phyloP scores from a whole-genome alignment of 2,329 filamentous ascomycete genomes.

The Acarospora socialis region DNA sequence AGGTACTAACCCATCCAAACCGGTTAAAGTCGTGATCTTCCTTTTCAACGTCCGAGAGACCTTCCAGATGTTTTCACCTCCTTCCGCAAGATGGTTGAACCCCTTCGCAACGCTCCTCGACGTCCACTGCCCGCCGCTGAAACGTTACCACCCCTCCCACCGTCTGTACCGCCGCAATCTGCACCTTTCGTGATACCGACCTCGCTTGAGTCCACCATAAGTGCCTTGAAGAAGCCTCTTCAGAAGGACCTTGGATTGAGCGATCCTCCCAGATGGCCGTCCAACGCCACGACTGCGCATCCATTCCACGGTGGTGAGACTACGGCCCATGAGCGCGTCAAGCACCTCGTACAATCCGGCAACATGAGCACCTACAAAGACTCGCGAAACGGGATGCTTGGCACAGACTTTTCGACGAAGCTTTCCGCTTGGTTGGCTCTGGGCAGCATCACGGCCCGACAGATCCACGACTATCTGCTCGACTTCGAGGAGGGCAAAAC shows the following conservation, averaged over 20 bases:
- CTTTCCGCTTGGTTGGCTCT: conserved; percentile 59
- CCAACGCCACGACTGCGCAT: conserved; percentile 43
- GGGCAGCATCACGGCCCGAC: conserved; percentile 58
- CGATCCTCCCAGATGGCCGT: conserved; percentile 39
- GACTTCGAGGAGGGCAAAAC: conserved; percentile 52
- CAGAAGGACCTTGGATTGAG: conserved; percentile 33
- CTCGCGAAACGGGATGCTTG: conserved; percentile 57
- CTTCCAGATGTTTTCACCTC: conserved; percentile 63
- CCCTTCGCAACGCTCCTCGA: conserved; percentile 51
- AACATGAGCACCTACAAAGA: conserved; percentile 51
- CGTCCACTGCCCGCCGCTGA: conserved; percentile 39
- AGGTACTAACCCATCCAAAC: conserved; percentile 1
- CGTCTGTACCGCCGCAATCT: conserved; percentile 42
- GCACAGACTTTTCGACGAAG: conserved; percentile 59
- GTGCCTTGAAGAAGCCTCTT: conserved; percentile 45
- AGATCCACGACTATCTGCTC: conserved; percentile 53
- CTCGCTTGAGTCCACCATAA: conserved; percentile 38
- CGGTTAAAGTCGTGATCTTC: conserved; percentile 56
- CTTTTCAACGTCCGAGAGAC: conserved; percentile 41
- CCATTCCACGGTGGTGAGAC: conserved; percentile 56
- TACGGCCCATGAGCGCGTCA: conserved; percentile 42
- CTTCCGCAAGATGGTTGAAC: conserved; percentile 60
- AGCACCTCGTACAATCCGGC: conserved; percentile 46
- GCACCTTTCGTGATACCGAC: conserved; percentile 50
- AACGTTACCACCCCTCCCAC: conserved; percentile 44